Conservation (phyloP, 495 filamentous ascomycete genomes). For the Daldinia loculata region DNA sequence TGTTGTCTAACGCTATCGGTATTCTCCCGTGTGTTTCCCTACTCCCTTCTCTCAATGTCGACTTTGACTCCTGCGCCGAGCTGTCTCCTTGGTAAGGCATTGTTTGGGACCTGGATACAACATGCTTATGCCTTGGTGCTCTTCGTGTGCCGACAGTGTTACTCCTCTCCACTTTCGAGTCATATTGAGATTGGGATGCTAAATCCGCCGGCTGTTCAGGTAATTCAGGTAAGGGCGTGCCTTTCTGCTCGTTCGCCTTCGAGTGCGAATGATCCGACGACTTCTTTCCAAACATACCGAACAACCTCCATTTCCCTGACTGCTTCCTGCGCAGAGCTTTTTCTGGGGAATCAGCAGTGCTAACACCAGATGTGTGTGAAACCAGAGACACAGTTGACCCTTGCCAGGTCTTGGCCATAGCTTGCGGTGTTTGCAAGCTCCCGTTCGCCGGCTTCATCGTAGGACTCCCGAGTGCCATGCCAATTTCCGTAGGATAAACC, state of each 20-base stretch:
- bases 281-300: constrained; percentile 60
- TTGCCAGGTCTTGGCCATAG: constrained; percentile 27
- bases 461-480: constrained; percentile 69
- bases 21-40: constrained; percentile 32
- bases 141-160: constrained; percentile 48
- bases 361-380: constrained; percentile 41
- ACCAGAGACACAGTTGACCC: constrained; percentile 4
- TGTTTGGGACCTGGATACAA: constrained; percentile 51
- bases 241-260: constrained; percentile 28
- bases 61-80: constrained; percentile 18
- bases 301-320: constrained; percentile 59
- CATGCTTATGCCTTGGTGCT: constrained; percentile 50
- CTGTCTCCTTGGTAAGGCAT: constrained; percentile 39
- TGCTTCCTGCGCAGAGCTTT: constrained; percentile 57
- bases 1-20: constrained; percentile 29
- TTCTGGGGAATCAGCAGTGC: constrained; percentile 44
- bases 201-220: constrained; percentile 17
- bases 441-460: constrained; percentile 35
- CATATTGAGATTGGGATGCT: constrained; percentile 10
- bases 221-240: constrained; percentile 15
- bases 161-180: constrained; percentile 45
- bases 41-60: constrained; percentile 9
- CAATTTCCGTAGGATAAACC: constrained; percentile 55
- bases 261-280: constrained; percentile 38
- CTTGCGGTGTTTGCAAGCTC: constrained; percentile 26